Base-by-base conservation (phyloP, 2,329 filamentous ascomycete species). In the Ophioceras dolichostomum region DNA sequence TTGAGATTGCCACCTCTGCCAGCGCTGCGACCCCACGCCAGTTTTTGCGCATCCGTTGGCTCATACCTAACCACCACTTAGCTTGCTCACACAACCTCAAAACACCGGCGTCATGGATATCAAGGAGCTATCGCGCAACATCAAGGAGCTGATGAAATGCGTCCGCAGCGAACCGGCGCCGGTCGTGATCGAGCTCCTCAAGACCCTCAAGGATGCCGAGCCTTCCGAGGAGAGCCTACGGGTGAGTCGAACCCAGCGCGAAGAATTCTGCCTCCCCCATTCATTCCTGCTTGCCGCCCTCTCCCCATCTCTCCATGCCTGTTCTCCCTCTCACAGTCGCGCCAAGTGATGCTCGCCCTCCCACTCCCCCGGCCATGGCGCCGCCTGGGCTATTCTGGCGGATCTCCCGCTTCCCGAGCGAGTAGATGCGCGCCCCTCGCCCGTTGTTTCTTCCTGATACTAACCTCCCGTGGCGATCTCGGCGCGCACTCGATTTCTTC, bases 211-310 rank as follows among this genome's bases (percentile, higher is more conserved):
- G 62, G 79, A 79, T 51, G 79, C 89, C 26, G 73, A 75, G 33
- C 83, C 88, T 9, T 91, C 84, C 3, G 91, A 98, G 61, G 86
- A 95, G 48, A 73, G 94, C 49, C 68, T 98, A 46, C 79, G 89
- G 53, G 82, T 80, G 65, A 48, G 74, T 66, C 31, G 14, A 19
- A n/a, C 36, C 37, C 39, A n/a, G n/a, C n/a, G n/a, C n/a, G n/a
- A n/a, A n/a, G n/a, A n/a, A n/a, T n/a, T n/a, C n/a, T n/a, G n/a
- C n/a, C n/a, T n/a, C n/a, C n/a, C n/a, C n/a, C n/a, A n/a, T n/a
- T n/a, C n/a, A n/a, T n/a, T n/a, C n/a, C n/a, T n/a, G n/a, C 28
- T 35, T 29, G 24, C 5, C 14, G 31, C 26, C 29, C 10, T n/a
- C 24, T 17, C 18, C 27, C 32, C 22, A n/a, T 21, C 17, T 13